Percentiles rank a stretch among this genome's conserved stretches.
Conservation (phyloP, 2,329 filamentous ascomycete genomes). For the Xylaria sp. region DNA sequence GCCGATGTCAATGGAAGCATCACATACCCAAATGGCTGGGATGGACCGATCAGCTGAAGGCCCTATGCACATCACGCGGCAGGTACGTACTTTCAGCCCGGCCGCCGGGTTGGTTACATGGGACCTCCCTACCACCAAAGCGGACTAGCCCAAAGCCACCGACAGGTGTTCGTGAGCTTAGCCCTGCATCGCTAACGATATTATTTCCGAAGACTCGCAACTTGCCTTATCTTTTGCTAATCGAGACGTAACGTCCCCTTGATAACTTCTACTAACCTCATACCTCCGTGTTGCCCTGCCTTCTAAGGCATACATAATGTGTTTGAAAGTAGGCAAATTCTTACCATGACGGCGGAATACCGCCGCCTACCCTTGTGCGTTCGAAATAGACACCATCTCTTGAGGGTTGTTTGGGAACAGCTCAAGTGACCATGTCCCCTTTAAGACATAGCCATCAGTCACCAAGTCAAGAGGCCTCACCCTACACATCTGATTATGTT, state of each 20-base stretch:
- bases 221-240: not conserved
- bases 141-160: not conserved
- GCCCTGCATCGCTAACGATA: too few species aligned
- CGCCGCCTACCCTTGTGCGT: not conserved
- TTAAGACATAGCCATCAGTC: not conserved
- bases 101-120: too few species aligned
- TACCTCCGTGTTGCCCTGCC: not conserved
- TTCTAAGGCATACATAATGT: not conserved
- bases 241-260: not conserved
- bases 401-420: not conserved
- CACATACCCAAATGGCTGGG: too few species aligned
- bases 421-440: not conserved
- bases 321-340: not conserved
- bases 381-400: not conserved
- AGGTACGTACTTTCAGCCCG: not conserved
- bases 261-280: not conserved
- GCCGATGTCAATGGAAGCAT: too few species aligned
- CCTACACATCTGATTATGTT: not conserved
- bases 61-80: not conserved
- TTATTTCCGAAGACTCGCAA: too few species aligned
- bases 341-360: not conserved
- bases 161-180: too few species aligned
- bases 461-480: not conserved
- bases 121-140: too few species aligned
- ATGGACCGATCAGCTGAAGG: not conserved